phyloP scores from a whole-genome alignment of 179 eudicot species.

The Vitellaria paradoxa region DNA sequence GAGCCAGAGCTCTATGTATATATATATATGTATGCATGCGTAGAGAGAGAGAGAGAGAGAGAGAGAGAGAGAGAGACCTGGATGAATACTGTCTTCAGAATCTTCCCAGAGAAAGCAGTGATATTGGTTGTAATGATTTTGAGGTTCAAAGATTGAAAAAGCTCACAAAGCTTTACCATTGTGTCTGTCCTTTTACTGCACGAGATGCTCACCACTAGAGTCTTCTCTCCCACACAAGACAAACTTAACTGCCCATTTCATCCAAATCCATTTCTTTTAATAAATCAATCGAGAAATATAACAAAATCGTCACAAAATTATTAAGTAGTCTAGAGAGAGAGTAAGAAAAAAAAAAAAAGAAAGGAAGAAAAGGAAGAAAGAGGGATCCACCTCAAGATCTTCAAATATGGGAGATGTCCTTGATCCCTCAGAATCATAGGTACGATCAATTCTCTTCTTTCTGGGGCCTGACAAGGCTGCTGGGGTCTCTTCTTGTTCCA shows the following conservation, averaged over 20 bases:
- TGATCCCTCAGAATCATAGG: conserved; percentile 12
- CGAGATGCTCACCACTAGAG: conserved; percentile 63
- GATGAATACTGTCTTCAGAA: conserved; percentile 66
- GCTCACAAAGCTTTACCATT: conserved; percentile 68
- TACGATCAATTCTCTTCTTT: conserved; percentile 37
- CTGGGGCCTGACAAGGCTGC: conserved; percentile 24
- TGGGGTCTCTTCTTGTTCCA: conserved; percentile 24
- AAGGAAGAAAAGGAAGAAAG: neutral
- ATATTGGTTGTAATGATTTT: conserved; percentile 64
- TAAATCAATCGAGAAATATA: no score
- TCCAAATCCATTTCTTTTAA: no score
- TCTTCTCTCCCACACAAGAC: conserved; percentile 65
- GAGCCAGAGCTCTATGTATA: no score
- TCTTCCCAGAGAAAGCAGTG: conserved; percentile 60
- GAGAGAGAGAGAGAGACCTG: conserved; percentile 41
- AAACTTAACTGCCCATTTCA: conserved; percentile 51
- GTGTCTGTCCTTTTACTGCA: conserved; percentile 63
- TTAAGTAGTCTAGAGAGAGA: no score
- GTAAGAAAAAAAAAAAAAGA: neutral
- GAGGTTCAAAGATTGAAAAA: conserved; percentile 77
- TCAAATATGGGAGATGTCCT: conserved; percentile 40
- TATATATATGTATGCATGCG: no score
- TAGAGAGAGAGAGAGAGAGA: no score
- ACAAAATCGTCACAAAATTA: no score
- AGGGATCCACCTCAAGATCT: conserved; percentile 53